Conservation (phyloP, 2,329 filamentous ascomycete species). For the Aspergillus nomiae region DNA sequence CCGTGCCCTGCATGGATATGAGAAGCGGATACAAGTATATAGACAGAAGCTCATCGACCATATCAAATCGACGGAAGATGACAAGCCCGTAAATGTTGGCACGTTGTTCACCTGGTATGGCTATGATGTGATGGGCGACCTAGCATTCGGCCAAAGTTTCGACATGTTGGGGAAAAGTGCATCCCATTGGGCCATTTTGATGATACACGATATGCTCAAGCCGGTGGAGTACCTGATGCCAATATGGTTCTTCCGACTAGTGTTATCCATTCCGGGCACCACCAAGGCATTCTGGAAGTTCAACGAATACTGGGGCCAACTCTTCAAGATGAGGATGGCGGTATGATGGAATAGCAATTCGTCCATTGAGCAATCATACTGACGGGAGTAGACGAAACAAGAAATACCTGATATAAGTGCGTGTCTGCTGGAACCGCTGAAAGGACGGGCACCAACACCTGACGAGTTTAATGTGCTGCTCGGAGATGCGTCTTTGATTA, state of each 20-base stretch:
- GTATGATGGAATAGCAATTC: background rate
- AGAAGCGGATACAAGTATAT: background rate
- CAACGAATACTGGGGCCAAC: background rate
- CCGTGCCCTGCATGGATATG: background rate
- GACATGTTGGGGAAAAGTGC: background rate
- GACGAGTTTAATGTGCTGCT: background rate
- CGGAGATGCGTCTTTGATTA: background rate
- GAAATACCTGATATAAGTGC: background rate
- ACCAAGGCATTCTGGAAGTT: background rate
- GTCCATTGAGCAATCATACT: background rate
- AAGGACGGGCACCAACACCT: background rate
- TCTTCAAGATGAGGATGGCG: background rate
- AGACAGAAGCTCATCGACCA: background rate
- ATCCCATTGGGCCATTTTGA: background rate
- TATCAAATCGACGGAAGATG: background rate
- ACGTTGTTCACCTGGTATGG: background rate
- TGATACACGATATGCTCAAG: background rate
- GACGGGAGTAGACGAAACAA: background rate
- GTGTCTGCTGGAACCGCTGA: background rate
- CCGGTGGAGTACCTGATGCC: background rate
- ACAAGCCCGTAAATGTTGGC: background rate
- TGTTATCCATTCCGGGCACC: background rate
- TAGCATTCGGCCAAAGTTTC: background rate
- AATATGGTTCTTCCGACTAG: background rate
- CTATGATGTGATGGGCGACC: constrained; percentile 3